A percentile compares a stretch with the other conserved stretches of the same genome.
Evolutionary conservation across 2,329 filamentous ascomycete genomes (phyloP).

Genomic region (Boeremia exigua): DNA sequence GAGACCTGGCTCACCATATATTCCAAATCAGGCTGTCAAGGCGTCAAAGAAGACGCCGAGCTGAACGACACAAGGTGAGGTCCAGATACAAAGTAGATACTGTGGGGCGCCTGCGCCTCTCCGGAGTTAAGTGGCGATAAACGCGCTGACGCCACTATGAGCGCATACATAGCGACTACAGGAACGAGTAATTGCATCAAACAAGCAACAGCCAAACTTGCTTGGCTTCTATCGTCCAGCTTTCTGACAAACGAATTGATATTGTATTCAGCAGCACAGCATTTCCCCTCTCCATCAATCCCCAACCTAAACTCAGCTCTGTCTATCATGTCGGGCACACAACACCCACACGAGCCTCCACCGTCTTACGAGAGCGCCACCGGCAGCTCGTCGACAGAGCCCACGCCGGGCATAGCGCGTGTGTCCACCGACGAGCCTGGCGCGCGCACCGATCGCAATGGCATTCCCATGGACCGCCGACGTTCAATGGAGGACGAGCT

Average conservation of each 20-base stretch:
- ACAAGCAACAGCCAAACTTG: slow-evolving; percentile 1
- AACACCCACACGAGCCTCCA: slow-evolving; percentile 36
- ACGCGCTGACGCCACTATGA: slow-evolving; percentile 16
- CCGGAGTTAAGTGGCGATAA: background rate
- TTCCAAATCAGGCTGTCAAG: background rate
- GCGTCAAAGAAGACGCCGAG: background rate
- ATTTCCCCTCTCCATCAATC: background rate
- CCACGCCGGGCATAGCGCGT: slow-evolving; percentile 29
- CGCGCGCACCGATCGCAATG: slow-evolving; percentile 52
- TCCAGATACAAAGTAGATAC: background rate
- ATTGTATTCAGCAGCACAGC: background rate
- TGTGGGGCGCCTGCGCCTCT: background rate
- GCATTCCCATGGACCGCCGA: slow-evolving; percentile 59
- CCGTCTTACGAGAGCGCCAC: slow-evolving; percentile 44
- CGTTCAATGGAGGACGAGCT: slow-evolving; percentile 68
- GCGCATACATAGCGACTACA: slow-evolving; percentile 1
- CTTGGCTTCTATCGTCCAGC: background rate
- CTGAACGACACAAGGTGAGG: background rate
- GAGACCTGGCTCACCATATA: background rate
- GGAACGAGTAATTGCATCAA: background rate
- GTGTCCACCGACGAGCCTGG: slow-evolving; percentile 42
- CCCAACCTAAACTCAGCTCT: background rate
- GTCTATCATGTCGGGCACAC: slow-evolving; percentile 11
- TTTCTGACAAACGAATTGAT: background rate
- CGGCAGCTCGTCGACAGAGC: slow-evolving; percentile 28